phyloP scores from a whole-genome alignment of 108 stramenopile species.

The Skeletonema potamos region DNA sequence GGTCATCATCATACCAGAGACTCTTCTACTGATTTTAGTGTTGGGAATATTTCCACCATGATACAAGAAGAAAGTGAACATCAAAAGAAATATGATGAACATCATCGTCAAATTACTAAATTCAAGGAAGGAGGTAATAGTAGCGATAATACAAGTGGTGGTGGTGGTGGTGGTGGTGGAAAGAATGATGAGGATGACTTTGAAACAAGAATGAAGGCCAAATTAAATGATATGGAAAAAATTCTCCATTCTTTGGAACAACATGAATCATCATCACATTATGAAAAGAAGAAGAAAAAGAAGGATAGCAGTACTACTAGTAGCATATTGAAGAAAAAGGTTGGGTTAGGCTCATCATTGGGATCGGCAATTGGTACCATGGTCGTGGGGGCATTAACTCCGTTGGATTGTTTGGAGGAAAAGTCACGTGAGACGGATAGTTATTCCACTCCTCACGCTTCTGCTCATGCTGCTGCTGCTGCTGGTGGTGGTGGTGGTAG shows the following conservation, averaged over 20 bases:
- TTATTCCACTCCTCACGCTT: conserved; percentile 14
- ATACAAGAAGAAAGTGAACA: conserved; percentile 45
- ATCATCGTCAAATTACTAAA: conserved; percentile 8
- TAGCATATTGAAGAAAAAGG: conserved; percentile 2
- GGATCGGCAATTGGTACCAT: neutral
- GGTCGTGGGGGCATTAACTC: conserved; percentile 13
- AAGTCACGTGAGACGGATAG: conserved; percentile 36
- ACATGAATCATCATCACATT: conserved; percentile 13
- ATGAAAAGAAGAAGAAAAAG: conserved; percentile 13
- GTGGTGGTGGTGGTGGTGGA: no score
- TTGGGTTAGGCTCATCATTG: neutral
- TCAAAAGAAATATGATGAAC: conserved; percentile 32
- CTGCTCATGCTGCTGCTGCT: neutral
- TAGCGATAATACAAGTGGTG: neutral
- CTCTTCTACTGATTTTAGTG: conserved; percentile 38
- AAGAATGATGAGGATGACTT: no score
- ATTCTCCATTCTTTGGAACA: conserved; percentile 7
- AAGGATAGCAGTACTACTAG: no score
- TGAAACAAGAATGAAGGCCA: conserved; percentile 9
- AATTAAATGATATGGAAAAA: conserved; percentile 36
- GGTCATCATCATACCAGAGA: conserved; percentile 13
- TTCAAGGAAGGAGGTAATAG: neutral
- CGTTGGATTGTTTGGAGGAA: conserved; percentile 35
- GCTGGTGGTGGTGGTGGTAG: neutral
- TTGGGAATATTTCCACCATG: conserved; percentile 49